phyloP scores from a whole-genome alignment of 2,329 filamentous ascomycete species.

The Xylaria sp. region DNA sequence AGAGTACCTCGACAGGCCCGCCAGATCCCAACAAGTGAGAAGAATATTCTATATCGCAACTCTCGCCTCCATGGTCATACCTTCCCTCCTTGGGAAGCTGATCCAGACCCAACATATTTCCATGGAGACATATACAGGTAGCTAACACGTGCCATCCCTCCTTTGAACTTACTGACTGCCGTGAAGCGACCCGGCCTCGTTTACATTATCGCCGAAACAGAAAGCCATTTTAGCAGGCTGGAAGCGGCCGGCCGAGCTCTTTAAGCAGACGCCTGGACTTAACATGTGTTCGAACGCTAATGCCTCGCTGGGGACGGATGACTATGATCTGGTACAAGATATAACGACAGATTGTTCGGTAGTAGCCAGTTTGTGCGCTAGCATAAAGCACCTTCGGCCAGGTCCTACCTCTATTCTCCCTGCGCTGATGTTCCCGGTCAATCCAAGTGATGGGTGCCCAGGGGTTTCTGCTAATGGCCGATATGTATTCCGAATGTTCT shows the following conservation, averaged over 20 bases:
- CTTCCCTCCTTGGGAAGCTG: constrained; percentile 83
- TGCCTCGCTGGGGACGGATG: constrained; percentile 49
- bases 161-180: constrained; percentile 27
- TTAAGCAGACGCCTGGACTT: constrained; percentile 46
- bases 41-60: constrained; percentile 76
- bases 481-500: constrained; percentile 90
- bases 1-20: constrained; percentile 56
- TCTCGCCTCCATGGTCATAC: constrained; percentile 82
- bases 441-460: constrained; percentile 63
- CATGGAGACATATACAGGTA: constrained; percentile 68
- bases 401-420: constrained; percentile 73
- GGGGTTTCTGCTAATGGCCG: constrained; percentile 78
- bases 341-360: constrained; percentile 96
- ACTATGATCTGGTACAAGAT: constrained; percentile 90
- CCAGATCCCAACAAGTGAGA: constrained; percentile 70
- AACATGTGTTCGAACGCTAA: constrained; percentile 3
- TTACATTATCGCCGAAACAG: constrained; percentile 78
- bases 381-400: constrained; percentile 70
- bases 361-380: constrained; percentile 90
- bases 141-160: constrained; percentile 36
- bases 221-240: constrained; percentile 79
- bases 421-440: constrained; percentile 77
- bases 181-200: constrained; percentile 69
- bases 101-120: constrained; percentile 69
- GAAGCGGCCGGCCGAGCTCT: constrained; percentile 75